Percentiles rank a stretch among this genome's conserved stretches.
phyloP scores from a whole-genome alignment of 306 rosid species.

The Leucaena leucocephala region DNA sequence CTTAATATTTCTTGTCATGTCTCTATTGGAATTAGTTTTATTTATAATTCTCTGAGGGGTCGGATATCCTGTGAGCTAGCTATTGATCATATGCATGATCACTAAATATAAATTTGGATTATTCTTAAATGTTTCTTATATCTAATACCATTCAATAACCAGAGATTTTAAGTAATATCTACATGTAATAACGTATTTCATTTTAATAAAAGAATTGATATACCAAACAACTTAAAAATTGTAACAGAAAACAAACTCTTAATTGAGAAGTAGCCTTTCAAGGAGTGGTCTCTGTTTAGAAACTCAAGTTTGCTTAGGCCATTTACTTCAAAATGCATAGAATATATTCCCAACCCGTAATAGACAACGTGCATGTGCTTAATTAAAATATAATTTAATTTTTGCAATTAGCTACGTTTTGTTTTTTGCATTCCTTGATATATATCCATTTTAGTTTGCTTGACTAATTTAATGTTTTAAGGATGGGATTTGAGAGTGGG shows the following conservation, averaged over 20 bases:
- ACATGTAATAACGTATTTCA: background rate
- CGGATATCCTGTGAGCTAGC: too few relatives aligned
- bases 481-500: slow-evolving; percentile 4
- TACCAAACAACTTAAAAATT: background rate
- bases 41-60: too few relatives aligned
- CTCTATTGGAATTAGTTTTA: too few relatives aligned
- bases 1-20: too few relatives aligned
- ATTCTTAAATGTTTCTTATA: too few relatives aligned
- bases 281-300: slow-evolving; percentile 9
- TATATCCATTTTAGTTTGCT: background rate
- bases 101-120: too few relatives aligned
- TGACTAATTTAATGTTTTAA: slow-evolving; percentile 11
- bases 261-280: too few relatives aligned
- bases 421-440: too few relatives aligned
- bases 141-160: background rate
- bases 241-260: too few relatives aligned
- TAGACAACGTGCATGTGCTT: slow-evolving; percentile 21
- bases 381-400: too few relatives aligned
- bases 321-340: slow-evolving; percentile 37
- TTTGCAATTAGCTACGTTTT: too few relatives aligned
- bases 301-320: slow-evolving; percentile 7
- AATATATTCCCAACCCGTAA: slow-evolving; percentile 55
- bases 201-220: background rate
- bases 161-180: background rate
- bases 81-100: too few relatives aligned